Evolutionary conservation across 129 eudicot species (phyloP).

Genomic region (Flaveria sonorensis): DNA sequence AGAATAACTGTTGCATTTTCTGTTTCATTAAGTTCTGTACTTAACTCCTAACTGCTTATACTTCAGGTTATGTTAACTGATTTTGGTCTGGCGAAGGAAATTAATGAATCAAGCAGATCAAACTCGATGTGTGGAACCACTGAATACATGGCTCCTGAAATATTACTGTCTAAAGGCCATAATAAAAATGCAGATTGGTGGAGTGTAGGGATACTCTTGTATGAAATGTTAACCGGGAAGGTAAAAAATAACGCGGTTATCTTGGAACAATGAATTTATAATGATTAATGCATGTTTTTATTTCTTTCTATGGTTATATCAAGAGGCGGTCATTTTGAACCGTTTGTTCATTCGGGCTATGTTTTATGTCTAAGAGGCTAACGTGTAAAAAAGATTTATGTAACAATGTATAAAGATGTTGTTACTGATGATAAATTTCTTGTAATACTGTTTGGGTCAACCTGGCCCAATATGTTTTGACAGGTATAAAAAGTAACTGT

Average conservation of each 20-base stretch:
- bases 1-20: background rate
- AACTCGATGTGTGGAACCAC: slow-evolving; percentile 97
- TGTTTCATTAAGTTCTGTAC: background rate
- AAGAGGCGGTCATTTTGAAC: background rate
- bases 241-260: slow-evolving; percentile 34
- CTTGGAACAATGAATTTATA: background rate
- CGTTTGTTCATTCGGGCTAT: background rate
- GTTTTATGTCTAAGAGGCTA: background rate
- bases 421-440: background rate
- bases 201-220: slow-evolving; percentile 90
- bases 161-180: slow-evolving; percentile 81
- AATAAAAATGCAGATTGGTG: slow-evolving; percentile 98
- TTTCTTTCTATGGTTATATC: background rate
- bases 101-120: slow-evolving; percentile 85
- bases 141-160: slow-evolving; percentile 98
- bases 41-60: background rate
- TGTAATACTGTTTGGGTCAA: background rate
- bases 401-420: background rate
- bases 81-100: slow-evolving; percentile 95
- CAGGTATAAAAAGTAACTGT: too few relatives aligned
- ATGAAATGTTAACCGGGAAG: slow-evolving; percentile 92
- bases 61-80: slow-evolving; percentile 86
- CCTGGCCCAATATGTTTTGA: slow-evolving; percentile 7
- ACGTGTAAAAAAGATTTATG: background rate
- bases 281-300: background rate